Conservation (phyloP, 2,329 filamentous ascomycete genomes). For the Penicillium brasilianum region DNA sequence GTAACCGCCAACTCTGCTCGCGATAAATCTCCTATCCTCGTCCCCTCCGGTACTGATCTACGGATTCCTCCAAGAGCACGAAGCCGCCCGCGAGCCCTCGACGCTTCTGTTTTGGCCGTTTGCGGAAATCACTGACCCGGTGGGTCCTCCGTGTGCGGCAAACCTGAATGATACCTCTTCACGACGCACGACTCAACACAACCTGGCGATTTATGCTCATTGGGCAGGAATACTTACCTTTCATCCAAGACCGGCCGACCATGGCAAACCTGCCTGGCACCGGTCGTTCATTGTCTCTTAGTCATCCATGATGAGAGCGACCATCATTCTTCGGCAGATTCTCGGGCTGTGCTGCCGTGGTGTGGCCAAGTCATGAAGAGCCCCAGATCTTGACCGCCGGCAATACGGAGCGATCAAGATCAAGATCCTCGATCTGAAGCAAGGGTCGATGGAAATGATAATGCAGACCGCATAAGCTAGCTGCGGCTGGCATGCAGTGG, state of each 20-base stretch:
- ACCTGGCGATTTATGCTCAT: background rate
- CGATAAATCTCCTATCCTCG: background rate
- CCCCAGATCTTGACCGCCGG: background rate
- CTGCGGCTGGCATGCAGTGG: background rate
- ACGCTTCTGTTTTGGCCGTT: slow-evolving; percentile 8
- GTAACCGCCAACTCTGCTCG: background rate
- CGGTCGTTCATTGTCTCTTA: background rate
- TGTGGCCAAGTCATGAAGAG: background rate
- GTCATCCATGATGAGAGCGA: background rate
- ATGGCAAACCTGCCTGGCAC: background rate
- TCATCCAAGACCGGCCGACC: background rate
- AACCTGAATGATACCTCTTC: background rate
- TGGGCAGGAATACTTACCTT: background rate
- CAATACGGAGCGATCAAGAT: background rate
- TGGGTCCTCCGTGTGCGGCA: slow-evolving; percentile 3
- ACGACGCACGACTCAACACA: background rate
- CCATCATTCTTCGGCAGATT: background rate
- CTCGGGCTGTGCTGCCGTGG: background rate
- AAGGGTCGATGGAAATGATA: background rate
- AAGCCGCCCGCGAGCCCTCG: background rate
- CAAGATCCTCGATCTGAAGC: background rate
- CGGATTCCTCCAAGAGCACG: background rate
- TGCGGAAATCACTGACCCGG: slow-evolving; percentile 4
- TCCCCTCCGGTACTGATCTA: background rate
- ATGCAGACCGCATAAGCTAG: background rate